Base-by-base conservation (phyloP, 441 rosid species). In the Daphne laureola region DNA sequence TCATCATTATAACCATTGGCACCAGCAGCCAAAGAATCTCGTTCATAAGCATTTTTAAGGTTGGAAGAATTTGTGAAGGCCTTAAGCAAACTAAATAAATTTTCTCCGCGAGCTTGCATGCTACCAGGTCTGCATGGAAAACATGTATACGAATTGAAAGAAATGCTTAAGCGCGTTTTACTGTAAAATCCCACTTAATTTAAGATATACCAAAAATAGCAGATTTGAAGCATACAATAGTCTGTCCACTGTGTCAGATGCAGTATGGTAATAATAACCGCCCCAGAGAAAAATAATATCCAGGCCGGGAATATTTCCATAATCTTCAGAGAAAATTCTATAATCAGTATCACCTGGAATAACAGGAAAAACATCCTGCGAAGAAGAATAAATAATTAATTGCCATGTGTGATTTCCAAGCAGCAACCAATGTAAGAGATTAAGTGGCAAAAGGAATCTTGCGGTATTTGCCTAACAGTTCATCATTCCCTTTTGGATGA, bases 51-150 rank as follows among this genome's bases (percentile, higher is more conserved):
- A 75, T 52, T 75, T 56, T 53, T 79, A 43, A 94, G 78, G 76
- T 69, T 71, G 59, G 96, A 70, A 78, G 96, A 87, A 65, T 77
- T 86, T 23, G 88, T 56, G 48, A 94, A 94, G 58, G 85, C 90
- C 77, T 87, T 82, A 50, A 87, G 75, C 31, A 88, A 18, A 62
- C 84, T 77, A 61, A 79, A 50, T 62, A 94, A 80, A 77, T 94
- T 94, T 13, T 94, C 98, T 70, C 98, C 99, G 35, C 98, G 98
- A 31, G 91, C 98, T 84, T 94, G 99, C 73, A 94, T 75, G 83
- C 95, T 90, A 60, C 99, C 99, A 62, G 99, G 97, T 79, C 99
- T 94, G 83, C 64, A 73, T 70, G n/a, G 60, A 53, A 56, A 59
- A 60, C 51, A 62, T n/a, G 64, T 57, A 50, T 58, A 77, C 60